These are phyloP conservation scores for Solanum corneliomulleri DNA, from an alignment of 257 asterid species.

Conservation along the genomic window DNA sequence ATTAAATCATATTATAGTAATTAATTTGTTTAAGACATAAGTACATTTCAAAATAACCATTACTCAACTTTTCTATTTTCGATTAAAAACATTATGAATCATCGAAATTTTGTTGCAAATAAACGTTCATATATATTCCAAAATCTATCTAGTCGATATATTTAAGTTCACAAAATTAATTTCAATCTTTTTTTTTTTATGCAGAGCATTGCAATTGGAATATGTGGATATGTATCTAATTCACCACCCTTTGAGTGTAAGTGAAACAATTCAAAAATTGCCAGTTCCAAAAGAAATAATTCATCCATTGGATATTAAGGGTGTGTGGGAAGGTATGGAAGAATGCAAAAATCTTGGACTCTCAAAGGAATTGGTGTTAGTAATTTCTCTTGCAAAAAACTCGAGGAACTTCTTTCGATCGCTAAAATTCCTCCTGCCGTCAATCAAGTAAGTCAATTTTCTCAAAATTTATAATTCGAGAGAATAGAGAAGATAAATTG, in stretches of 20 bases:
- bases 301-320: slow-evolving; percentile 27
- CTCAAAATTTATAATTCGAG: too few relatives aligned
- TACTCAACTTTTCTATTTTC: too few relatives aligned
- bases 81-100: too few relatives aligned
- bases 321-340: slow-evolving; percentile 67
- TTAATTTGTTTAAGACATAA: background rate
- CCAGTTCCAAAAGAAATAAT: slow-evolving; percentile 23
- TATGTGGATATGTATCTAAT: slow-evolving; percentile 57
- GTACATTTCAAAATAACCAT: background rate
- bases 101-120: too few relatives aligned
- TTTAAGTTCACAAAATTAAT: background rate
- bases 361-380: slow-evolving; percentile 58
- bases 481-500: too few relatives aligned
- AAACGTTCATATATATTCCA: too few relatives aligned
- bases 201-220: slow-evolving; percentile 40
- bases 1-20: background rate
- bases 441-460: slow-evolving; percentile 33
- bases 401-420: slow-evolving; percentile 16
- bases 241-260: slow-evolving; percentile 40
- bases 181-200: background rate
- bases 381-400: slow-evolving; percentile 37
- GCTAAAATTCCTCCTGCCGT: slow-evolving; percentile 53
- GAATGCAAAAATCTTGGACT: slow-evolving; percentile 45
- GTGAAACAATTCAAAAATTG: background rate
- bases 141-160: background rate